Evolutionary conservation across 108 stramenopile genomes (phyloP), one percentile per base, ranked within the genome.

Genomic region (Skeletonema costatum): DNA sequence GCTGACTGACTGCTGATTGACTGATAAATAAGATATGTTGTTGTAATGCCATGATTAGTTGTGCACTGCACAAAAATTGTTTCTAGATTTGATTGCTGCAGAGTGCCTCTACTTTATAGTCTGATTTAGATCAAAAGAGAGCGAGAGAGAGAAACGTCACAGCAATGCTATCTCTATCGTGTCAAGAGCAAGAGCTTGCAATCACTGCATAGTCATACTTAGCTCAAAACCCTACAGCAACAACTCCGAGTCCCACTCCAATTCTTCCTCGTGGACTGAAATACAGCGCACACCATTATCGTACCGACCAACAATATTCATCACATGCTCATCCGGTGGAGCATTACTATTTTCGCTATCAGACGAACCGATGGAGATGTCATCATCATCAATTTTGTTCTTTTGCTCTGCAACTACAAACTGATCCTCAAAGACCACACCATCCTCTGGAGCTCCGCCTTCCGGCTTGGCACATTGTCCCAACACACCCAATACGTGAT

Each of bases 241-340:
- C 4, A 80, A 25, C 56, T 80, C 79, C n/a, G 16, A 58, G 30
- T 73, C 68, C 79, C 79, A 80, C 31, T 42, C 16, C 32, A 70
- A 48, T 32, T 88, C 87, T 25, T 80, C 73, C 60, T 84, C 83
- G 38, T 85, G 83, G 14, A 92, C 78, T 35, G 75, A 77, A 46
- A 92, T 77, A 78, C 89, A 90, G 53, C 87, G 69, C 30, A 92
- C 61, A 14, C 89, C 88, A 68, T 86, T 92, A 58, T 75, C 77
- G 11, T 46, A 60, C 31, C 75, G 67, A 12, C 86, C 87, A 32
- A 88, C 73, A 17, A 92, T 84, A 19, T 74, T 68, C 89, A 88
- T 87, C 8, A 83, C 78, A 66, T 85, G 76, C 2, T 60, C 69
- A 68, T 92, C 89, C 30, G 68, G 61, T 21, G 71, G 36, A 41